Evolutionary conservation across 148 eudicot genomes (phyloP).

Genomic region (Chenopodium berlandieri): DNA sequence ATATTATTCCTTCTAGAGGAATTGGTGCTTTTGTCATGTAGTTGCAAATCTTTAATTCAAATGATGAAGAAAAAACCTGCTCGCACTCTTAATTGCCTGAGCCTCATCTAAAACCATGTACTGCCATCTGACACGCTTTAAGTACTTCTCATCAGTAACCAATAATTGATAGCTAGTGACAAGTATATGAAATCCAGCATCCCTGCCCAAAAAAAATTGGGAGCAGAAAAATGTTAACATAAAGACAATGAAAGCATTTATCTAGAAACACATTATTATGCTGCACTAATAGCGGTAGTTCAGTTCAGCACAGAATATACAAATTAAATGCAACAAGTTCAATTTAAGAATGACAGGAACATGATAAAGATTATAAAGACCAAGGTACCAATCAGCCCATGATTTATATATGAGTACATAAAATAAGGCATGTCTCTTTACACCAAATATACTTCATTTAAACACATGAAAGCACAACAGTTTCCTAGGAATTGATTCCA

Average conservation of each 20-base stretch:
- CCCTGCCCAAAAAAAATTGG: constrained; percentile 37
- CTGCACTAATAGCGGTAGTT: no score
- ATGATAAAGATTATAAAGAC: not conserved
- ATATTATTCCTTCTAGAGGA: not conserved
- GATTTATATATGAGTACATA: not conserved
- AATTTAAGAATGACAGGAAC: no score
- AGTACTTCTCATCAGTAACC: constrained; percentile 91
- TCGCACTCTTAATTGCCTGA: constrained; percentile 93
- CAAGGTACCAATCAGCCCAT: not conserved
- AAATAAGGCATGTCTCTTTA: not conserved
- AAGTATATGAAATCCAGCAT: constrained; percentile 94
- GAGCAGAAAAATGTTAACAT: not conserved
- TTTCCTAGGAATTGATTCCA: not conserved
- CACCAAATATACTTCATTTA: not conserved
- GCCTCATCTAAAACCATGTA: constrained; percentile 99
- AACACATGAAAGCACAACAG: not conserved
- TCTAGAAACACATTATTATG: no score
- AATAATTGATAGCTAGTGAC: constrained; percentile 93
- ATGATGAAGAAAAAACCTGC: constrained; percentile 52
- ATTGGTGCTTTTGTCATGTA: not conserved
- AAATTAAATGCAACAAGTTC: no score
- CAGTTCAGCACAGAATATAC: no score
- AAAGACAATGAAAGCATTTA: no score
- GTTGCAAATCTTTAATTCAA: not conserved
- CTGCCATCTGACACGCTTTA: constrained; percentile 97